These are phyloP conservation scores for Venturia effusa DNA, from an alignment of 2,329 filamentous ascomycete species.

Conservation along the genomic window DNA sequence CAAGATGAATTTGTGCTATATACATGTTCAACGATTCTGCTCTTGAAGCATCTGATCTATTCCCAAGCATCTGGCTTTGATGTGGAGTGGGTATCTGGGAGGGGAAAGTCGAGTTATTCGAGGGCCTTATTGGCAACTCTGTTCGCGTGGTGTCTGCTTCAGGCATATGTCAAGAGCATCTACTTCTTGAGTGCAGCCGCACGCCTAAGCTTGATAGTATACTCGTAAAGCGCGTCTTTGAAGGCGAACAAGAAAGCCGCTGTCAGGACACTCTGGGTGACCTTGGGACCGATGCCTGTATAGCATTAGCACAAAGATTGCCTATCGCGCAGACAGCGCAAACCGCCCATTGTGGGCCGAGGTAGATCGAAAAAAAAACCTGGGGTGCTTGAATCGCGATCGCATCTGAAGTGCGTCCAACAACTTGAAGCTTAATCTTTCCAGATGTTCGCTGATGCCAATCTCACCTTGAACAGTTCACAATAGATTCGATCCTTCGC, in stretches of 20 bases:
- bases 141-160: not conserved
- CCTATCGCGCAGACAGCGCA: not conserved
- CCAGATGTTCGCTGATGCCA: no score
- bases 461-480: no score
- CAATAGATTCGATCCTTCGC: no score
- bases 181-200: not conserved
- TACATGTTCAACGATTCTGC: not conserved
- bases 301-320: constrained; percentile 10
- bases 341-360: not conserved
- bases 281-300: constrained; percentile 84
- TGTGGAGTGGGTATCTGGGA: not conserved
- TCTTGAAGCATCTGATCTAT: not conserved
- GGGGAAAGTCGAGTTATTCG: not conserved
- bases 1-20: no score
- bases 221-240: constrained; percentile 90
- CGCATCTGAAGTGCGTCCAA: no score
- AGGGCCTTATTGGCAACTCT: not conserved
- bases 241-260: constrained; percentile 95
- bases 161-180: not conserved
- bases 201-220: constrained; percentile 55
- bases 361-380: constrained; percentile 6
- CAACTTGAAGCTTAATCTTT: no score
- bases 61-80: not conserved
- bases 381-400: no score
- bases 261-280: constrained; percentile 92